Evolutionary conservation across 2,329 filamentous ascomycete species (phyloP), one percentile per base, ranked within the genome.

Genomic region (Trichoderma sp.): DNA sequence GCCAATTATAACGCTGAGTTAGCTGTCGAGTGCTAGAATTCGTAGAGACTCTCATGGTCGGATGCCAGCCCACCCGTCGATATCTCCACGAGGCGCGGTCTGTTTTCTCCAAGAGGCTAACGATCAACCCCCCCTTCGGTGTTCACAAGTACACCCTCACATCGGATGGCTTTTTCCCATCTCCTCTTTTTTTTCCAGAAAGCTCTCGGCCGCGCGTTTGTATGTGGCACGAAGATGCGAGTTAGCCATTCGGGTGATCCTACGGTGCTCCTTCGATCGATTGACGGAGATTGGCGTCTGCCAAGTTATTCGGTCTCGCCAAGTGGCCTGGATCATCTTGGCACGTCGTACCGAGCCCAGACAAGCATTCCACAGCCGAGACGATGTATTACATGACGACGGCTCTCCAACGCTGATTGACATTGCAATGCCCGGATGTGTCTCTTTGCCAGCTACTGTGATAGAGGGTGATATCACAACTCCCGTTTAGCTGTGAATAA

Each of bases 311-410:
- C 27, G 32, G 63, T 65, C 39, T 57, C 13, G 52, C 63, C 27
- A 35, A 65, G 37, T 17, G 50, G 50, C 37, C 39, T n/a, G 37
- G 29, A 57, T 12, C 48, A 48, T 27, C 63, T 57, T 65, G 52
- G 63, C 63, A 48, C 48, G 25, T 25, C 6, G 25, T 34, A 27
- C 27, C 39, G 37, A 29, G 6, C 48, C 37, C 15, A 56, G 37
- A 42, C 39, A 50, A 61, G 48, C 67, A 65, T 68, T 68, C 67
- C 67, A 35, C 39, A 57, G 15, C 59, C 15, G 42, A 63, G 50
- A 67, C 37, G 61, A 15, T 60, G 34, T 54, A n/a, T 19, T 53
- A 61, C 64, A 25, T 27, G n/a, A 35, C n/a, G 19, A 54, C 53
- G 53, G 9, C 56, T 45, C 42, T 12, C n/a, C 42, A 19, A 7